These are phyloP conservation scores for Diphasiastrum complanatum DNA, from an alignment of 83 land plant species.

Conservation along the genomic window DNA sequence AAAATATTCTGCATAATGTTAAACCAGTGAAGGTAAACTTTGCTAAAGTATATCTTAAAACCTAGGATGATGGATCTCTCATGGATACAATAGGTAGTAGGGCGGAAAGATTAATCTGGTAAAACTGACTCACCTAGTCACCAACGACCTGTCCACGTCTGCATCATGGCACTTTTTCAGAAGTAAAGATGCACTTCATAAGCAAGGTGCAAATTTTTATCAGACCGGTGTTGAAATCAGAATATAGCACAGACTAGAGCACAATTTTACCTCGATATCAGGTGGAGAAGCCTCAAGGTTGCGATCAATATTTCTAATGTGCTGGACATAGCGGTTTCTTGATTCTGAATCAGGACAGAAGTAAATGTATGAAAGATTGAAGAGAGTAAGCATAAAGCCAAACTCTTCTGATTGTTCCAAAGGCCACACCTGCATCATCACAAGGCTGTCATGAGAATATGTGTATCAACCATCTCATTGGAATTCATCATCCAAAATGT, in stretches of 20 bases:
- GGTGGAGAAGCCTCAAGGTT: conserved; percentile 8
- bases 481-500: neutral
- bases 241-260: neutral
- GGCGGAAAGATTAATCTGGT: too few species aligned
- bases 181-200: too few species aligned
- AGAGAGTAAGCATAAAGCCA: conserved; percentile 75
- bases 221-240: too few species aligned
- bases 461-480: neutral
- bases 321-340: conserved; percentile 32
- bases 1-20: too few species aligned
- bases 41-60: too few species aligned
- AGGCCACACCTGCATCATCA: conserved; percentile 82
- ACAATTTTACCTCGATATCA: conserved; percentile 26
- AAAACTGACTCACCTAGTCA: too few species aligned
- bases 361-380: conserved; percentile 45
- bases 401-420: conserved; percentile 69
- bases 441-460: neutral
- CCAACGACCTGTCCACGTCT: too few species aligned
- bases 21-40: too few species aligned
- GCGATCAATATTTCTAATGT: conserved; percentile 26
- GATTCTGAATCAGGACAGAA: conserved; percentile 45
- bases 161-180: too few species aligned
- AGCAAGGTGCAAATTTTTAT: too few species aligned
- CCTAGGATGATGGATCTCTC: too few species aligned
- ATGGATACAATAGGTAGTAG: too few species aligned